Base-by-base conservation (phyloP, 2,329 filamentous ascomycete species). In the Phyllosticta citrichinensis region DNA sequence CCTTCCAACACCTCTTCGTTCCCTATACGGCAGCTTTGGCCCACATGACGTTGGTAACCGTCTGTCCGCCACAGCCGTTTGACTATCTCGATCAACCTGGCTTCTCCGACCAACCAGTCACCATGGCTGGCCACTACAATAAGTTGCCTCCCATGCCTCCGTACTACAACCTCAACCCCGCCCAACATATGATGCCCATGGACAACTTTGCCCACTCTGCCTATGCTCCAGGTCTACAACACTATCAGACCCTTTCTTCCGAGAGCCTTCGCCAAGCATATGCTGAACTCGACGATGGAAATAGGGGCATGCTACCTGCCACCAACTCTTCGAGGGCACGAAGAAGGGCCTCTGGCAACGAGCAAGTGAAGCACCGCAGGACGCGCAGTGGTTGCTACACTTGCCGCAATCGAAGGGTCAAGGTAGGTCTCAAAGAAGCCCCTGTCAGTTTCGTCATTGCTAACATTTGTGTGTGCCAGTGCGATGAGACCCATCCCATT, bases 311-410 rank as follows among this genome's bases (percentile, higher is more conserved):
- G 62, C 67, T 53, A 64, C 67, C 33, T 2, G 61, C 63, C 68
- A 68, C 65, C 65, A 51, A 56, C 55, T 54, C 60, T 14, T 66
- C 63, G 65, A 63, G 58, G 69, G 68, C 63, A 62, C 65, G 60
- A 68, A 68, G 71, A 58, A 68, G 73, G 52, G 66, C 66, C 12
- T 68, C 71, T 22, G 71, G 70, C 11, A 57, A 55, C 8, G 89
- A 95, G 64, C 87, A 88, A 69, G 88, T 95, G 66, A 97, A 97
- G 75, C 93, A 97, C 73, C 87, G 92, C 64, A 85, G 94, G 66
- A 97, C 94, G 52, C 83, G 94, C 67, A 97, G 91, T 65, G 94
- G 94, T 27, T 99, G 94, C 76, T 97, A 84, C 71, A 97, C 92
- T 55, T 99, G 94, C 74, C 84, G 94, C 62, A 87, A 87, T 68